phyloP scores from a whole-genome alignment of 2,329 filamentous ascomycete species.

The Huntiella bhutanensis region DNA sequence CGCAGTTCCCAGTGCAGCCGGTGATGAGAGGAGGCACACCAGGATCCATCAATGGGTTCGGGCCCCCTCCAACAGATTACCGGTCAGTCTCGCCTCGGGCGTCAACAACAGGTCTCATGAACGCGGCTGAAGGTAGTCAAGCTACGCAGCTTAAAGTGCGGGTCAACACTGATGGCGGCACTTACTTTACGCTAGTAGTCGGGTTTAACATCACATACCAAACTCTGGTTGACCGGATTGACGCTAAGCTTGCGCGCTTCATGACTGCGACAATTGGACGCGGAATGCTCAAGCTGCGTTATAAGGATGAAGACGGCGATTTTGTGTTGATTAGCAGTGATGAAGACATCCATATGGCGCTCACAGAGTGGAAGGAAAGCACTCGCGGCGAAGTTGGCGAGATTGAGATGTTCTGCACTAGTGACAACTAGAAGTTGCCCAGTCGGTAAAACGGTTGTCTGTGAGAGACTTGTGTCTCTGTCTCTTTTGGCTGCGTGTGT shows the following conservation, averaged over 20 bases:
- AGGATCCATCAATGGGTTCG: constrained; percentile 17
- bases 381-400: constrained; percentile 55
- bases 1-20: constrained; percentile 37
- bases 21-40: constrained; percentile 31
- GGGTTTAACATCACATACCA: constrained; percentile 90
- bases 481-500: background rate
- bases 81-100: constrained; percentile 29
- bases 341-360: constrained; percentile 89
- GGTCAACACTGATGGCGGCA: constrained; percentile 69
- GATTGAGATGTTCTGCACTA: constrained; percentile 69
- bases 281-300: constrained; percentile 70
- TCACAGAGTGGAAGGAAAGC: constrained; percentile 76
- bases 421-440: constrained; percentile 22
- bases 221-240: constrained; percentile 83
- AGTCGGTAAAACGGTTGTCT: background rate
- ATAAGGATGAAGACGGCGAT: constrained; percentile 81
- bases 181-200: constrained; percentile 89
- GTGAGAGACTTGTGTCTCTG: background rate
- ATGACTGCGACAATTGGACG: constrained; percentile 68
- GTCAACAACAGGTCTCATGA: constrained; percentile 13
- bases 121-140: constrained; percentile 31
- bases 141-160: constrained; percentile 83
- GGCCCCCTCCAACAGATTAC: constrained; percentile 20
- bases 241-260: constrained; percentile 78
- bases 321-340: constrained; percentile 87